Percentiles rank a stretch among this genome's conserved stretches.
Evolutionary conservation across 2,329 filamentous ascomycete species (phyloP).

Genomic region (Coniochaeta ligniaria): DNA sequence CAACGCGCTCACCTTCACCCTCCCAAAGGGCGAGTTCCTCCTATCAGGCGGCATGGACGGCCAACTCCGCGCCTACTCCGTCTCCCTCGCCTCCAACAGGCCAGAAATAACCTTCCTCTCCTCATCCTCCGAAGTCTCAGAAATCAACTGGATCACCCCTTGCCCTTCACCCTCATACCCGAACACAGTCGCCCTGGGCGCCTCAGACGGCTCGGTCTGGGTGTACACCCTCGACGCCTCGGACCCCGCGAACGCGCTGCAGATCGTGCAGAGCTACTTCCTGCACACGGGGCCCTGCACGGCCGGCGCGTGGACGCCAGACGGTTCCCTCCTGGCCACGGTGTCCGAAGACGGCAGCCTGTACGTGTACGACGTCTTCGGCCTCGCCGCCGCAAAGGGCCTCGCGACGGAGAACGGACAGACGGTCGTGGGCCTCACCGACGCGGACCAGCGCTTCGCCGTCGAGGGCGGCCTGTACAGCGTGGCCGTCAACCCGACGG

Average conservation of each 20-base stretch:
- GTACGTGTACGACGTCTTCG: slow-evolving; percentile 90
- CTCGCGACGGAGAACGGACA: slow-evolving; percentile 45
- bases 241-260: slow-evolving; percentile 54
- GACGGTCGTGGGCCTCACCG: slow-evolving; percentile 70
- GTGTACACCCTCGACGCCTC: slow-evolving; percentile 77
- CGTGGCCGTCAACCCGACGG: slow-evolving; percentile 73
- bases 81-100: slow-evolving; percentile 26
- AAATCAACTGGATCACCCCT: slow-evolving; percentile 82
- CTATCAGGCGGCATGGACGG: slow-evolving; percentile 88
- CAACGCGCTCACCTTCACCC: slow-evolving; percentile 77
- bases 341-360: slow-evolving; percentile 84
- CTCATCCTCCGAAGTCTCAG: slow-evolving; percentile 82
- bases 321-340: slow-evolving; percentile 79
- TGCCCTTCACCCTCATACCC: slow-evolving; percentile 66
- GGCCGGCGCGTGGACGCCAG: slow-evolving; percentile 82
- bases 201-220: slow-evolving; percentile 89
- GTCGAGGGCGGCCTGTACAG: slow-evolving; percentile 90
- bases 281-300: slow-evolving; percentile 81
- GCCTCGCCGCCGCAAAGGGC: slow-evolving; percentile 57
- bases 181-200: slow-evolving; percentile 82
- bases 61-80: slow-evolving; percentile 63
- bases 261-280: slow-evolving; percentile 88
- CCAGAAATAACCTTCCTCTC: slow-evolving; percentile 55
- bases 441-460: slow-evolving; percentile 79
- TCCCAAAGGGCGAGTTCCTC: slow-evolving; percentile 74